Evolutionary conservation across 176 grass and related monocot species (phyloP).

Genomic region (Triticum timopheevii): DNA sequence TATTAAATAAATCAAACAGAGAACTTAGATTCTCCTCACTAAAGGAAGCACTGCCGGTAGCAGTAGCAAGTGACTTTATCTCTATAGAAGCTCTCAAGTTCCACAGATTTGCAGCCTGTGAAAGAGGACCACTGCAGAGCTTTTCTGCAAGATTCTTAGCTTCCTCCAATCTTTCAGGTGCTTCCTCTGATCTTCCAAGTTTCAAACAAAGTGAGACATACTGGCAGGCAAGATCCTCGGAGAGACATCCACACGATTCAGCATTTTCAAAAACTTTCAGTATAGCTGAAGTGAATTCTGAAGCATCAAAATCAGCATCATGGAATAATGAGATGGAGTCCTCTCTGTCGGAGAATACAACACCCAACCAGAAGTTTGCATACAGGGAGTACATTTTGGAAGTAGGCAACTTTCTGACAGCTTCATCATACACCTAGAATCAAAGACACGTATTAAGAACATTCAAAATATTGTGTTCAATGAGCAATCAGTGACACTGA

Average conservation of each 20-base stretch:
- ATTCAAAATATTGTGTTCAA: neutral
- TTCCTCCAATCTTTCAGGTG: constrained; percentile 67
- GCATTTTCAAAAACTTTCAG: constrained; percentile 71
- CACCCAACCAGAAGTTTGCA: constrained; percentile 73
- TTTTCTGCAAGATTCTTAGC: constrained; percentile 72
- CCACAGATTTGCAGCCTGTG: constrained; percentile 63
- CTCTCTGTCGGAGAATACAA: constrained; percentile 45
- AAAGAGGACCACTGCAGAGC: constrained; percentile 66
- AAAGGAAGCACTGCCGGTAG: constrained; percentile 37
- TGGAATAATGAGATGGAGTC: constrained; percentile 41
- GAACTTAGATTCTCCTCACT: constrained; percentile 54
- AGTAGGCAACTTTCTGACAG: constrained; percentile 64
- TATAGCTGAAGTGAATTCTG: constrained; percentile 50
- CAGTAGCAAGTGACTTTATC: constrained; percentile 50
- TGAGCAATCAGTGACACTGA: neutral
- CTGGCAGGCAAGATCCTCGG: constrained; percentile 70
- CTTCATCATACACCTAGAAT: constrained; percentile 84
- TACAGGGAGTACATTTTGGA: constrained; percentile 87
- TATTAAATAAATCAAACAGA: constrained; percentile 66
- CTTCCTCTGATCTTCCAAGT: constrained; percentile 68
- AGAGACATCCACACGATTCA: constrained; percentile 60
- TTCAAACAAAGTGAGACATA: constrained; percentile 61
- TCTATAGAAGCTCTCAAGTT: constrained; percentile 69
- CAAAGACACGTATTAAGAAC: neutral
- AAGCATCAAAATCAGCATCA: constrained; percentile 47